Percentiles rank a stretch among this genome's conserved stretches.
These are phyloP conservation scores for Hypoxylon sp. DNA, from an alignment of 2,329 filamentous ascomycete species.

Conservation along the genomic window DNA sequence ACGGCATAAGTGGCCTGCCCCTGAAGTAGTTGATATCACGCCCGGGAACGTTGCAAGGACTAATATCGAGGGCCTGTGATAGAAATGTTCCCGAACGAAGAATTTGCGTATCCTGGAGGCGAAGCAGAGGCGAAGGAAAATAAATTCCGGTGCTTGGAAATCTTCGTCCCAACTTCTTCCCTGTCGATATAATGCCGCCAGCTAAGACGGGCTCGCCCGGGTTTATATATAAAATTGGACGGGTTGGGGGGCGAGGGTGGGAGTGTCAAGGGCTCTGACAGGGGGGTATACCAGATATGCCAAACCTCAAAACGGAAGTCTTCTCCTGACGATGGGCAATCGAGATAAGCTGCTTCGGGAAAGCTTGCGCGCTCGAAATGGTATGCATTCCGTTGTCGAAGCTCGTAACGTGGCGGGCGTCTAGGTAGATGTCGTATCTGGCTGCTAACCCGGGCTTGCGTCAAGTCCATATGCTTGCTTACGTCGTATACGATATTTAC, in stretches of 20 bases:
- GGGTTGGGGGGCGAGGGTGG: constrained; percentile 2
- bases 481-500: no score
- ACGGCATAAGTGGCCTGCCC: constrained; percentile 9
- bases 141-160: background rate
- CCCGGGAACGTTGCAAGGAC: background rate
- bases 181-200: background rate
- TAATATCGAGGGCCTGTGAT: background rate
- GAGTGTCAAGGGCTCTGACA: background rate
- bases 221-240: constrained; percentile 5
- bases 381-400: constrained; percentile 14
- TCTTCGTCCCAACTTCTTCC: constrained; percentile 2
- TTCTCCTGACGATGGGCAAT: constrained; percentile 7
- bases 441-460: background rate
- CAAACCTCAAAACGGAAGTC: constrained; percentile 21
- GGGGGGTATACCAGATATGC: constrained; percentile 9
- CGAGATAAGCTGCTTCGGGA: constrained; percentile 12
- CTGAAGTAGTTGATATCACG: constrained; percentile 20
- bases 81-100: background rate
- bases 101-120: background rate
- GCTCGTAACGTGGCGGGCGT: constrained; percentile 15
- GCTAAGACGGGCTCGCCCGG: constrained; percentile 10
- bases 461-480: no score
- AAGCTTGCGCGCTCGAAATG: constrained; percentile 12
- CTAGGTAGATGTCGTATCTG: no score
- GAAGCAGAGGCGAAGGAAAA: background rate